Conservation (phyloP, 2,329 filamentous ascomycete species). For the Paraconiothyrium sp. region DNA sequence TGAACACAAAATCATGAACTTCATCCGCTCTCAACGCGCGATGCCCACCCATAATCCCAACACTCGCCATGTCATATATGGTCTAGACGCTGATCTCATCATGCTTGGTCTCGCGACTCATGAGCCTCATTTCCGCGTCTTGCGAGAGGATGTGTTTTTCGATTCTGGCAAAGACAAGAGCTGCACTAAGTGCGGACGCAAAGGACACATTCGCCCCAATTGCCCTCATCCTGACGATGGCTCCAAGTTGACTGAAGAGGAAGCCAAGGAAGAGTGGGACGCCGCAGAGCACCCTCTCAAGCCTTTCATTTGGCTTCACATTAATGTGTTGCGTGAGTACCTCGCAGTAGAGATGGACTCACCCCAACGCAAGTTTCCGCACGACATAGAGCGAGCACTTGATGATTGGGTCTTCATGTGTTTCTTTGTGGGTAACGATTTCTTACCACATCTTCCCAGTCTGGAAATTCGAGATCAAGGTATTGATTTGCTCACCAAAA, state of each 20-base stretch:
- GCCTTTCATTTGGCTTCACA: conserved; percentile 98
- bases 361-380: conserved; percentile 82
- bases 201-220: conserved; percentile 86
- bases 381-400: conserved; percentile 91
- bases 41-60: conserved; percentile 95
- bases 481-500: conserved; percentile 94
- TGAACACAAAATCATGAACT: conserved; percentile 99
- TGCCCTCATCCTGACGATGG: conserved; percentile 65
- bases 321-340: conserved; percentile 90
- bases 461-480: conserved; percentile 97
- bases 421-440: conserved; percentile 99
- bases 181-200: conserved; percentile 92
- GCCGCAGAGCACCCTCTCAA: conserved; percentile 67
- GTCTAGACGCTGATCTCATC: conserved; percentile 96
- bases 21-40: conserved; percentile 90
- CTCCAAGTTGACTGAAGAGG: conserved; percentile 81
- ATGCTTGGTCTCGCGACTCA: conserved; percentile 98
- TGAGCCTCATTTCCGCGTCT: conserved; percentile 94
- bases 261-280: conserved; percentile 63
- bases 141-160: conserved; percentile 96
- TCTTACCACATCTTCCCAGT: conserved; percentile 95
- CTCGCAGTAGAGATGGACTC: conserved; percentile 88
- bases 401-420: conserved; percentile 99
- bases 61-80: conserved; percentile 97
- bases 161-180: conserved; percentile 83